Evolutionary conservation across 148 eudicot genomes (phyloP), one percentile per base, ranked within the genome.

Genomic region (Spergularia marina): DNA sequence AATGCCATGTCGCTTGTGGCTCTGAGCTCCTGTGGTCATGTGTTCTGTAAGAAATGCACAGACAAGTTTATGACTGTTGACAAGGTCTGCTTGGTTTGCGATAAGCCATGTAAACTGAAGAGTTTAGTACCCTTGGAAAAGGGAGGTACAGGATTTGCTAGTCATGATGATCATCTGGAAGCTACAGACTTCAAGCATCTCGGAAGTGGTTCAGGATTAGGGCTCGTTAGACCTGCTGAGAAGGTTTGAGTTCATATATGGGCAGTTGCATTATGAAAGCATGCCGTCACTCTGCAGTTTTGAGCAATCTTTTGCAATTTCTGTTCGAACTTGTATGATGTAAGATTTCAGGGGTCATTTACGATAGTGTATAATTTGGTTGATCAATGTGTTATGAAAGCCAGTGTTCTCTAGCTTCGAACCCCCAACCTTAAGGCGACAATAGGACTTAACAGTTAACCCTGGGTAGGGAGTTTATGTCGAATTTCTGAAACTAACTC

Each of bases 111-210:
- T 82, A 94, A 91, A 74, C 93, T 87, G 81, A 91, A 86, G 85
- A 86, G 84, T 79, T 76, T 95, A 75, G 85, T 95, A 41, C n/a
- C 58, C 18, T 76, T 92, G 87, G 86, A 77, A 70, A 95, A 92
- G 79, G 98, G 98, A 79, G 96, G 98, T 75, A 95, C 98, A 0
- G 97, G 97, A 18, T 95, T 95, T 78, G 86, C 98, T 56, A 90
- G 85, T 47, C 98, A 95, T 65, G 98, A 83, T 52, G 97, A 90
- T 68, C 72, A 88, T 77, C 84, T 95, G 79, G 92, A 92, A 77
- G 98, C 98, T 10, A 95, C 72, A 36, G 89, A 91, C 49, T 95
- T 90, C 64, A 92, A 95, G 87, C 97, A 92, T 80, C 76, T 92
- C 67, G 98, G 98, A 25, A 90, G 96, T 83, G 98, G 97, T 20